These are phyloP conservation scores for Beauveria bassiana DNA, from an alignment of 2,329 filamentous ascomycete species.

Conservation along the genomic window DNA sequence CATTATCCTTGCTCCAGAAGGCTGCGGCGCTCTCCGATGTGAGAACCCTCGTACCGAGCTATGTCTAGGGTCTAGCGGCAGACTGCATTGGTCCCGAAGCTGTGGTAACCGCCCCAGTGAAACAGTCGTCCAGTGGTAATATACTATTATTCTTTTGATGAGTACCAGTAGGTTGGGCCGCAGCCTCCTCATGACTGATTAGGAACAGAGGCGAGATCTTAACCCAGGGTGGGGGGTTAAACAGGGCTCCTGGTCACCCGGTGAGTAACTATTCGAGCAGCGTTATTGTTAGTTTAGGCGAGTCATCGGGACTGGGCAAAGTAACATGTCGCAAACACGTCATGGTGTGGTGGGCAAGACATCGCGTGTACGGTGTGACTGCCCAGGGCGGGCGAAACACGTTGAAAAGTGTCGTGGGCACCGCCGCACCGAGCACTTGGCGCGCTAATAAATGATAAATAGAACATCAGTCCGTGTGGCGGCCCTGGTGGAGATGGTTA, in stretches of 20 bases:
- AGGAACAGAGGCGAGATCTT: background rate
- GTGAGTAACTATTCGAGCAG: background rate
- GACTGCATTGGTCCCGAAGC: slow-evolving; percentile 1
- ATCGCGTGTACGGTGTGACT: background rate
- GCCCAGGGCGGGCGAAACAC: background rate
- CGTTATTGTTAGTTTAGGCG: background rate
- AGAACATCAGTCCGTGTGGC: background rate
- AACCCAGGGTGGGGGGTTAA: background rate
- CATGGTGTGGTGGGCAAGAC: slow-evolving; percentile 7
- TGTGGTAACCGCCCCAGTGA: background rate
- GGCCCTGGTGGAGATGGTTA: background rate
- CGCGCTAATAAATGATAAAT: background rate
- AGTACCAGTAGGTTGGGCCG: background rate
- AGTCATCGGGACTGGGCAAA: background rate
- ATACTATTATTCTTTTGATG: background rate
- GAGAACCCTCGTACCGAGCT: background rate
- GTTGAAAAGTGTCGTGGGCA: slow-evolving; percentile 1
- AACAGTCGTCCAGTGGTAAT: background rate
- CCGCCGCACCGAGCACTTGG: background rate
- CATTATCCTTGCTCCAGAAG: no score
- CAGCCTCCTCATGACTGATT: background rate
- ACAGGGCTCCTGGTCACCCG: background rate
- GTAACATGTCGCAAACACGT: background rate
- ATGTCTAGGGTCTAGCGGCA: background rate
- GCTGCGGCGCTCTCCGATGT: background rate